Evolutionary conservation across 2,329 filamentous ascomycete genomes (phyloP), one percentile per base, ranked within the genome.

Genomic region (Stagonosporopsis rhizophila): DNA sequence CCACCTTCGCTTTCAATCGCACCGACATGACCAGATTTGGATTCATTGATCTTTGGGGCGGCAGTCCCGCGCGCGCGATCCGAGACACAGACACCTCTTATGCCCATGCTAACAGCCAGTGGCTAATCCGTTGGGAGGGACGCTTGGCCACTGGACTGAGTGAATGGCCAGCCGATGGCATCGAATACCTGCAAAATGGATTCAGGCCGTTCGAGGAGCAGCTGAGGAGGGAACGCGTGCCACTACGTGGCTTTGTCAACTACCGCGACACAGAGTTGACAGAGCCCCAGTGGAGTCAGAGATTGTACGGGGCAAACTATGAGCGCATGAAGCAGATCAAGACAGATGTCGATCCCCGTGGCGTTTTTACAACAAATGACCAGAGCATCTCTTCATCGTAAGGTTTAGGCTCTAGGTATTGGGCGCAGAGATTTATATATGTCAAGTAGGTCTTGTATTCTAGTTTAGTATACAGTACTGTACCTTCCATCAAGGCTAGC

Each of bases 241-340:
- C 52, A n/a, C 41, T 64, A 27, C 44, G 57, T 5, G 57, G 59
- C 3, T 64, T 60, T 25, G 58, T 58, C 14, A 67, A 66, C 38
- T 67, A 66, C 28, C 38, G 59, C 38, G 61, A 67, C 27, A 61
- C 61, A 0, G 63, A 62, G 27, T 49, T 65, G 17, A 48, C 49
- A 1, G 23, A 56, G 34, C 32, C 51, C 11, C 55, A 65, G 40
- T 67, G 62, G 62, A 64, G 62, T 20, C 50, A 52, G 34, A 58
- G 62, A 20, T 32, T 65, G 41, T 65, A 62, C 23, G 64, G 55
- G 1, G 49, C 34, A n/a, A 67, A 65, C 46, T 67, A 54, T 34
- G 58, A 59, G 8, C 49, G 55, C 15, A 56, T 66, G 54, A 55
- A 64, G 48, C 28, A 51, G 28, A 56, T 66, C 20, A 66, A 66